Conservation (phyloP, 2,329 filamentous ascomycete genomes). For the Monilinia fructigena region DNA sequence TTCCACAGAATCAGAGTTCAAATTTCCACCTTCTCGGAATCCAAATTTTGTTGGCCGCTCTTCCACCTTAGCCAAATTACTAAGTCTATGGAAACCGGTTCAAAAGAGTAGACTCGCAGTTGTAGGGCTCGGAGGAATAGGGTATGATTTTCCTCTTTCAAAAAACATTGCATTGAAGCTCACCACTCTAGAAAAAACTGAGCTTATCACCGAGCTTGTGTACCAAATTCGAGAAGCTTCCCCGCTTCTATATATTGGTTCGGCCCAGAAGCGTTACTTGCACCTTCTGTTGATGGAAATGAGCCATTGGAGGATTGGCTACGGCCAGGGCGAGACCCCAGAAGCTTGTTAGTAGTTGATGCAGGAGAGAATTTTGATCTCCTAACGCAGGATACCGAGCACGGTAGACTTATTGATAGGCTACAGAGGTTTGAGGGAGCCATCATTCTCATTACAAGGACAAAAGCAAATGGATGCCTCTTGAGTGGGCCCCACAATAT, state of each 20-base stretch:
- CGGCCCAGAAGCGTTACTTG: slow-evolving; percentile 25
- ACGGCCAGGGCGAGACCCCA: slow-evolving; percentile 18
- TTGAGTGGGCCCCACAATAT: slow-evolving; percentile 30
- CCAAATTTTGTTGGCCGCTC: slow-evolving; percentile 32
- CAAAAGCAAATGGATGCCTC: slow-evolving; percentile 28
- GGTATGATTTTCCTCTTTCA: slow-evolving; percentile 23
- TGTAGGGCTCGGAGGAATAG: slow-evolving; percentile 34
- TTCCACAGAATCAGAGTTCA: slow-evolving; percentile 22
- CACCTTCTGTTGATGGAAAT: slow-evolving; percentile 7
- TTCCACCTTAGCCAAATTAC: slow-evolving; percentile 27
- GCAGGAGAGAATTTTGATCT: slow-evolving; percentile 28
- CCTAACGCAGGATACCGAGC: slow-evolving; percentile 16
- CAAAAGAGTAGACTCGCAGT: slow-evolving; percentile 31
- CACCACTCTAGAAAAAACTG: slow-evolving; percentile 32
- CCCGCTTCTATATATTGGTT: slow-evolving; percentile 35
- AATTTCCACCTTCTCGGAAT: slow-evolving; percentile 31
- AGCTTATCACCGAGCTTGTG: slow-evolving; percentile 33
- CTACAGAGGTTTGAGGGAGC: slow-evolving; percentile 30
- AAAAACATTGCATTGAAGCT: not conserved
- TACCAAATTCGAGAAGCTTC: slow-evolving; percentile 32
- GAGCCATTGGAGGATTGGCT: slow-evolving; percentile 30
- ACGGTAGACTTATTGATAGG: slow-evolving; percentile 27
- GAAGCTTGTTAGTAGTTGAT: slow-evolving; percentile 31
- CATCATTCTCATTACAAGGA: slow-evolving; percentile 31
- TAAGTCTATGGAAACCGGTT: slow-evolving; percentile 34